phyloP scores from a whole-genome alignment of 768 basidiomycete species.

The Hemileccinum rubropunctum region DNA sequence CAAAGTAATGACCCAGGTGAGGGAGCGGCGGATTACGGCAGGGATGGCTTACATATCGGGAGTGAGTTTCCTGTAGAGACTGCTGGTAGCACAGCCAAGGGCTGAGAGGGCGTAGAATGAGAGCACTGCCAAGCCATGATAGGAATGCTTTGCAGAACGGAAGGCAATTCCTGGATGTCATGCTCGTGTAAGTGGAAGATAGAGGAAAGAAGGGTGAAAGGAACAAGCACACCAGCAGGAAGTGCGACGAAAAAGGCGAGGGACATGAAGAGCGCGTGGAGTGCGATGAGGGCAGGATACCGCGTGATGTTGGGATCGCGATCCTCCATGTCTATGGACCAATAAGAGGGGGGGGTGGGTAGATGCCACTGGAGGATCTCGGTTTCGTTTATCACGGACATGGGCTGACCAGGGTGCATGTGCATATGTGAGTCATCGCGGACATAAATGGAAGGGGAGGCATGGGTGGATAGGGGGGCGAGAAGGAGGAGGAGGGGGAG shows the following conservation, averaged over 20 bases:
- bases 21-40: conserved; percentile 14
- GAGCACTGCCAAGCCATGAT: conserved; percentile 54
- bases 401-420: conserved; percentile 46
- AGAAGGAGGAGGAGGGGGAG: conserved; percentile 8
- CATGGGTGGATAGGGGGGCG: conserved; percentile 14
- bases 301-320: conserved; percentile 41
- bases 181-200: background rate
- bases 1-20: conserved; percentile 14
- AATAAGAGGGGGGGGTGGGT: conserved; percentile 79
- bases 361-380: conserved; percentile 61
- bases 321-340: conserved; percentile 71
- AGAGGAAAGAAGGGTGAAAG: background rate
- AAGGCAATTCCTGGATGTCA: conserved; percentile 65
- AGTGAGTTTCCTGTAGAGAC: conserved; percentile 73
- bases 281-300: conserved; percentile 67
- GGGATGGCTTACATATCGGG: conserved; percentile 67
- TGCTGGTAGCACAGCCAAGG: conserved; percentile 66
- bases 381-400: conserved; percentile 74
- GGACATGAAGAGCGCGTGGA: conserved; percentile 72
- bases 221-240: conserved; percentile 61
- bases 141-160: conserved; percentile 71
- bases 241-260: conserved; percentile 82
- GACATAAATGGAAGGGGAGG: conserved; percentile 15
- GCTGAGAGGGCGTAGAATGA: conserved; percentile 60
- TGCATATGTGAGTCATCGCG: conserved; percentile 42